These are phyloP conservation scores for Xenosphaeropsis pyriputrescens DNA, from an alignment of 2,329 filamentous ascomycete genomes.

Conservation along the genomic window DNA sequence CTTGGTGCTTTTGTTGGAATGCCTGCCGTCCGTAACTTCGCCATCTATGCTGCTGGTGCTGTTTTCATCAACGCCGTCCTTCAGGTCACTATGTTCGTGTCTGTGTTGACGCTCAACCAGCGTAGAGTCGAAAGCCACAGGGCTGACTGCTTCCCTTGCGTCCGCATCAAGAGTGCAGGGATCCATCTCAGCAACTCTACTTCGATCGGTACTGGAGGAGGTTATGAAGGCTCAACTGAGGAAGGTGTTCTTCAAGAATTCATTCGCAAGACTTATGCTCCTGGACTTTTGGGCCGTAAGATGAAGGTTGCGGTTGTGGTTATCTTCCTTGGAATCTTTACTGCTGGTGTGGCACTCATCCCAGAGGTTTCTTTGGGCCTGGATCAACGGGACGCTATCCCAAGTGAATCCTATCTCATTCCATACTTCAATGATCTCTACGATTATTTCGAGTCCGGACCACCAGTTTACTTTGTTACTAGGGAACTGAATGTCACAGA, in stretches of 20 bases:
- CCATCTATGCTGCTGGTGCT: constrained; percentile 86
- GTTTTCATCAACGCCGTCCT: constrained; percentile 95
- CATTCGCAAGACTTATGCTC: constrained; percentile 82
- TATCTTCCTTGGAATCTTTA: constrained; percentile 76
- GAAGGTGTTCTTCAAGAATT: constrained; percentile 76
- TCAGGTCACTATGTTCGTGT: constrained; percentile 94
- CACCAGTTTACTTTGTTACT: constrained; percentile 93
- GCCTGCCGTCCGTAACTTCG: constrained; percentile 96
- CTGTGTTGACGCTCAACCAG: constrained; percentile 83
- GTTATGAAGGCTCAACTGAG: constrained; percentile 42
- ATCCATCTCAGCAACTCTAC: constrained; percentile 52
- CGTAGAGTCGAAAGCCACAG: constrained; percentile 75
- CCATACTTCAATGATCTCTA: constrained; percentile 95
- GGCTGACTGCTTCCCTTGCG: constrained; percentile 83
- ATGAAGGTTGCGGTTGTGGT: constrained; percentile 64
- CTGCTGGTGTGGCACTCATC: constrained; percentile 70
- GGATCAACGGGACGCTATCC: constrained; percentile 89
- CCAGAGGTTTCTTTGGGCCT: constrained; percentile 77
- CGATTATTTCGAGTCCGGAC: constrained; percentile 78
- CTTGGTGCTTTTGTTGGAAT: constrained; percentile 90
- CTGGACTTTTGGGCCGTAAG: constrained; percentile 63
- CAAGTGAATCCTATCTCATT: constrained; percentile 87
- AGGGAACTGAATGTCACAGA: constrained; percentile 66
- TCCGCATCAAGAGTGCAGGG: constrained; percentile 63
- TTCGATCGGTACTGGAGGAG: constrained; percentile 14